A percentile compares a stretch with the other conserved stretches of the same genome.
Conservation (phyloP, 371 early-diverging fungal species). For the Actinomortierella ambigua region DNA sequence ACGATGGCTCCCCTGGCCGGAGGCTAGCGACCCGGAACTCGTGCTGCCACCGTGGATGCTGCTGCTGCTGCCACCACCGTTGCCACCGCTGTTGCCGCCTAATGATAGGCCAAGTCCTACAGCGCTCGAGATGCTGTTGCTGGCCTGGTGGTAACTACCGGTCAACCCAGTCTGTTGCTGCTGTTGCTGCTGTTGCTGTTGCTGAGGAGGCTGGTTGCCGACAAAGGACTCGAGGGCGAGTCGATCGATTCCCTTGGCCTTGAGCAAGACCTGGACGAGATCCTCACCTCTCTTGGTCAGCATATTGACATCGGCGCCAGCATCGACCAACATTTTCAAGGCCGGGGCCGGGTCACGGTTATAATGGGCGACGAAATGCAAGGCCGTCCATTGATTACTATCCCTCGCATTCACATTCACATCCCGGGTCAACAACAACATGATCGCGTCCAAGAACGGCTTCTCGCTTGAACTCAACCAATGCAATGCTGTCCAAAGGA, state of each 20-base stretch:
- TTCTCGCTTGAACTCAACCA: conserved; percentile 50
- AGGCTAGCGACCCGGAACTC: too few species aligned
- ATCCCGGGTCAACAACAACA: conserved; percentile 51
- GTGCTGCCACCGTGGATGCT: too few species aligned
- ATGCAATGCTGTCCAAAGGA: conserved; percentile 49
- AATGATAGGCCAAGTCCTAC: too few species aligned
- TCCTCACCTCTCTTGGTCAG: conserved; percentile 35
- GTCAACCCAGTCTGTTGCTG: not conserved
- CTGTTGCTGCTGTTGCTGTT: not conserved
- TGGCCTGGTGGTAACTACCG: too few species aligned
- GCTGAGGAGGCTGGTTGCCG: not conserved
- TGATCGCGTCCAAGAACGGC: conserved; percentile 43
- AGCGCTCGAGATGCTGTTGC: too few species aligned
- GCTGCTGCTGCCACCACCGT: too few species aligned
- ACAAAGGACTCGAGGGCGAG: conserved; percentile 21
- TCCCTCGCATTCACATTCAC: conserved; percentile 65
- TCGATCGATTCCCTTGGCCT: conserved; percentile 43
- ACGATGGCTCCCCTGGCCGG: conserved; percentile 20
- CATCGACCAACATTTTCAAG: conserved; percentile 44
- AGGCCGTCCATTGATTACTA: conserved; percentile 76
- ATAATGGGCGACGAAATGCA: conserved; percentile 72
- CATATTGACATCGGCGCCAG: conserved; percentile 58
- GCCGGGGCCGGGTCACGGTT: conserved; percentile 47
- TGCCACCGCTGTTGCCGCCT: too few species aligned
- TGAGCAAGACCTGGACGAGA: conserved; percentile 31